Evolutionary conservation across 2,329 filamentous ascomycete genomes (phyloP), one percentile per base, ranked within the genome.

Genomic region (Ceratocystis albifundus): DNA sequence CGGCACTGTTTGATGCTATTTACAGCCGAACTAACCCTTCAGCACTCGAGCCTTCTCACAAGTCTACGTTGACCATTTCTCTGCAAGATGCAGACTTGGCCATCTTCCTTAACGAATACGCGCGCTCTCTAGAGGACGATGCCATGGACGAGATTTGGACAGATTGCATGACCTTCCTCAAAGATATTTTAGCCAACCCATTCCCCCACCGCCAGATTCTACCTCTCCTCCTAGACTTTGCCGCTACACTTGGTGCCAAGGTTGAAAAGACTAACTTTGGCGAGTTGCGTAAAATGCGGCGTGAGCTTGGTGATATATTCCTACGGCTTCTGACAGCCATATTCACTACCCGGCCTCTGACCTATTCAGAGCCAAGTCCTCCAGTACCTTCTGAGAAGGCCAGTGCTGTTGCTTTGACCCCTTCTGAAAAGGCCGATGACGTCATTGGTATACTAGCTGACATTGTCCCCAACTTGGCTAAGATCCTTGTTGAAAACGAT

Each of bases 121-220:
- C 91, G 0, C 84, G 84, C 36, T 94, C 92, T 0, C 80, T 97
- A 12, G 94, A 99, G 72, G 94, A 99, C 72, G 94, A 99, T 77
- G 89, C 94, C 17, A 93, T 96, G 82, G 94, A 99, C 72, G 94
- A 99, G 75, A 96, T 99, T 62, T 99, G 94, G 94, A 82, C 86
- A 50, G 93, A 99, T 73, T 99, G 93, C 74, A 90, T 92, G 72
- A 84, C 88, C 0, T 99, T 99, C 74, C 76, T 97, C 68, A 88
- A 86, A 69, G 95, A 99, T 73, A 83, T 99, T 32, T 80, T 99
- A 32, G 86, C 88, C 28, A 99, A 99, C 72, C 95, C 94, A 0
- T 90, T 99, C 72, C 94, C 94, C 2, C 93, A 99, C 76, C 83
- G 94, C 66, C 92, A 96, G 73, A 93, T 92, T 6, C 76, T 99